A percentile compares a stretch with the other conserved stretches of the same genome.
phyloP scores from a whole-genome alignment of 1,284 basidiomycete genomes.

The Puccinia triticina region DNA sequence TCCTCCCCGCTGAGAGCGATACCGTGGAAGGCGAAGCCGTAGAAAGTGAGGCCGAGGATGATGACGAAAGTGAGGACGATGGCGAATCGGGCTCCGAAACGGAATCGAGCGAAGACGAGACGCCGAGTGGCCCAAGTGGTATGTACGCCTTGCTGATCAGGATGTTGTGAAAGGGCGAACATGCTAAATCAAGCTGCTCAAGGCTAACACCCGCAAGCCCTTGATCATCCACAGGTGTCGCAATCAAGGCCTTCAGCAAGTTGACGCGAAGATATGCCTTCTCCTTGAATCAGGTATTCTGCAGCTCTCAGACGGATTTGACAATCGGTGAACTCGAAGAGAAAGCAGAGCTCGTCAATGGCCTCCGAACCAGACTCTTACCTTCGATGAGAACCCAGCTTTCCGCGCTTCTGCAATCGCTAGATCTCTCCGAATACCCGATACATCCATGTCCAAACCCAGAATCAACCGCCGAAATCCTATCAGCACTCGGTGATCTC shows the following conservation, averaged over 20 bases:
- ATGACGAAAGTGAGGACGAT: too few species aligned
- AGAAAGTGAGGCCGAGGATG: too few species aligned
- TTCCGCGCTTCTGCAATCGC: background rate
- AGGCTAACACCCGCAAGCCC: too few species aligned
- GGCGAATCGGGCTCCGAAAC: too few species aligned
- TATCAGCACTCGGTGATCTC: background rate
- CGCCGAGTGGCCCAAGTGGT: too few species aligned
- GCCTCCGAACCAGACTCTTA: background rate
- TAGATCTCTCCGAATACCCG: background rate
- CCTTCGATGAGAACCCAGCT: background rate
- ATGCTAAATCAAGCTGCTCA: too few species aligned
- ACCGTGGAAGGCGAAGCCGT: too few species aligned
- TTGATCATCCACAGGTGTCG: background rate
- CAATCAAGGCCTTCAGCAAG: background rate
- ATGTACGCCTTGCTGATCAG: too few species aligned
- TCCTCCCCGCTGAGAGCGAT: too few species aligned
- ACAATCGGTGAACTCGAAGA: background rate
- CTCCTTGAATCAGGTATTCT: background rate
- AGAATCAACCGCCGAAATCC: background rate
- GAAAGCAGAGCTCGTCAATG: background rate
- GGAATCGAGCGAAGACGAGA: too few species aligned
- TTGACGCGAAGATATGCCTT: background rate
- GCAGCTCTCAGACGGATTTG: background rate
- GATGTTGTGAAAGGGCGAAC: too few species aligned
- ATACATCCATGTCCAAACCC: background rate